phyloP scores from a whole-genome alignment of 139 green algal species.

The Haematococcus sp. region DNA sequence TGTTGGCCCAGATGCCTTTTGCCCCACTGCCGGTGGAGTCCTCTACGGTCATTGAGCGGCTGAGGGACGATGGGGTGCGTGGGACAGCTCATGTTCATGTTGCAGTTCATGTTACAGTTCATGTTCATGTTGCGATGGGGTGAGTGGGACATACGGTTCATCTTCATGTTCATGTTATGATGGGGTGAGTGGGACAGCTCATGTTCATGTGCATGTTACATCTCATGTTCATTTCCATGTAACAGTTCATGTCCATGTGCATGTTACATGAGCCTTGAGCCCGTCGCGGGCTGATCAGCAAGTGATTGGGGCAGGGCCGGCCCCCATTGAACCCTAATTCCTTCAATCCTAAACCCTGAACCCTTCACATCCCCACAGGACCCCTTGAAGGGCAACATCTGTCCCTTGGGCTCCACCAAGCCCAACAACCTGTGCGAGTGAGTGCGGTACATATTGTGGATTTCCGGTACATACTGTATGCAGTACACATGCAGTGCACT shows the following conservation, averaged over 20 bases:
- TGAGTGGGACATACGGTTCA: too few species aligned
- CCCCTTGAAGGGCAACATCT: constrained; percentile 40
- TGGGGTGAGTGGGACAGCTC: too few species aligned
- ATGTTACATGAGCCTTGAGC: too few species aligned
- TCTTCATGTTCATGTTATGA: not conserved
- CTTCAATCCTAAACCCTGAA: too few species aligned
- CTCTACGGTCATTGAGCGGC: constrained; percentile 17
- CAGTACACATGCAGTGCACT: too few species aligned
- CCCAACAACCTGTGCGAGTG: constrained; percentile 22
- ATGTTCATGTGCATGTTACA: not conserved
- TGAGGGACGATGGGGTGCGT: constrained; percentile 20
- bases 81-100: not conserved
- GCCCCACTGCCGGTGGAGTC: constrained; percentile 21
- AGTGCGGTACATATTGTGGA: not conserved
- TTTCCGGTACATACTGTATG: too few species aligned
- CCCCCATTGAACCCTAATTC: too few species aligned
- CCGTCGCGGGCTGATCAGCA: too few species aligned
- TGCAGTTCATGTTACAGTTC: not conserved
- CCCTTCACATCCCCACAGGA: constrained; percentile 12
- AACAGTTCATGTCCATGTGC: too few species aligned
- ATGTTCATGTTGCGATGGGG: not conserved
- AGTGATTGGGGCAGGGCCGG: too few species aligned
- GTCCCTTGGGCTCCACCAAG: constrained; percentile 15
- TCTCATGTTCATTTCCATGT: too few species aligned
- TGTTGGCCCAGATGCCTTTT: constrained; percentile 7